Evolutionary conservation across 1,139 yeast genomes (phyloP).

Genomic region (Barnettozyma hawaiiensis): DNA sequence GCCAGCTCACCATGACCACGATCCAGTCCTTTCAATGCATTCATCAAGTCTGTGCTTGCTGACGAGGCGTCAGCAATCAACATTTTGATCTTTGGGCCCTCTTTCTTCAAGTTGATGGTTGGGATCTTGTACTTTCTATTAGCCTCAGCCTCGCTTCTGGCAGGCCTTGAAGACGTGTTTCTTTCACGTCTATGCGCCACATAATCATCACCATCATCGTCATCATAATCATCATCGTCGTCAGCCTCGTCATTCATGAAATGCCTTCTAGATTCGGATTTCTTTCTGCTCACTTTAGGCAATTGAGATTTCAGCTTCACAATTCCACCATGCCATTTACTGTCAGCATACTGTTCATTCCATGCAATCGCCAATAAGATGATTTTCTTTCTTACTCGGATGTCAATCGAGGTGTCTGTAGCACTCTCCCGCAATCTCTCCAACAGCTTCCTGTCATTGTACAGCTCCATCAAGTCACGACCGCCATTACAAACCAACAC

Average conservation of each 20-base stretch:
- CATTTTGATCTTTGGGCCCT: conserved; percentile 64
- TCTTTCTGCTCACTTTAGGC: conserved; percentile 18
- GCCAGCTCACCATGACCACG: conserved; percentile 47
- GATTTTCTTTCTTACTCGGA: conserved; percentile 42
- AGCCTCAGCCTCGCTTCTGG: conserved; percentile 20
- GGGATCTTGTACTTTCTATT: conserved; percentile 60
- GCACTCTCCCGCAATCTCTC: conserved; percentile 58
- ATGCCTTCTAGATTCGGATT: conserved; percentile 28
- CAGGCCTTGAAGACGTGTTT: neutral
- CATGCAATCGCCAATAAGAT: conserved; percentile 55
- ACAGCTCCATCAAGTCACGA: conserved; percentile 36
- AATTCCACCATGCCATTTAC: conserved; percentile 46
- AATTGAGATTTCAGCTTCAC: conserved; percentile 42
- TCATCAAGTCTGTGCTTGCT: conserved; percentile 65
- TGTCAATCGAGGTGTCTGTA: conserved; percentile 29
- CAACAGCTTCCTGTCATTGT: conserved; percentile 65
- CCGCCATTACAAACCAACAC: conserved; percentile 76
- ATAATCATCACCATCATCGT: conserved; percentile 2
- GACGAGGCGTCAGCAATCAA: conserved; percentile 74
- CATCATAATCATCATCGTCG: conserved; percentile 15
- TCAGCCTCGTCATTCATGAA: conserved; percentile 47
- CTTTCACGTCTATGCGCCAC: neutral
- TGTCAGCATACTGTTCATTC: conserved; percentile 50
- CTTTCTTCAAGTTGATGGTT: conserved; percentile 61
- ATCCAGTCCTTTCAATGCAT: conserved; percentile 53